Conservation (phyloP, 495 filamentous ascomycete genomes). For the Aspergillus mulundensis region DNA sequence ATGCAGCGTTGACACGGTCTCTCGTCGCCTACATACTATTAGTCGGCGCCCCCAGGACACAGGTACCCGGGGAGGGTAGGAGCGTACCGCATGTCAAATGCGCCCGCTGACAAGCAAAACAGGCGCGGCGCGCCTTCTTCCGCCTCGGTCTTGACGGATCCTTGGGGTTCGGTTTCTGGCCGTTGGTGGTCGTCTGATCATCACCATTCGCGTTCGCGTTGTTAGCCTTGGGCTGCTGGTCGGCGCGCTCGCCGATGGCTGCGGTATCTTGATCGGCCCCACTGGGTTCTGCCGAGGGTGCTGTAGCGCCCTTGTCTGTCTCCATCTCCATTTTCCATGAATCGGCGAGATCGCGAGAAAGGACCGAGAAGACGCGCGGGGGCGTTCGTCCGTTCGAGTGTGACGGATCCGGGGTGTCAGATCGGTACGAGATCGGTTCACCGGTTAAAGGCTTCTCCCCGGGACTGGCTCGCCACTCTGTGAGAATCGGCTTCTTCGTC, state of each 20-base stretch:
- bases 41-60: neutral
- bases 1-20: constrained; percentile 91
- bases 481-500: constrained; percentile 4
- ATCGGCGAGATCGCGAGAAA: constrained; percentile 10
- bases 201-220: constrained; percentile 44
- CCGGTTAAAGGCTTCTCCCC: constrained; percentile 9
- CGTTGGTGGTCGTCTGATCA: constrained; percentile 42
- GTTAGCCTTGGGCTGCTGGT: constrained; percentile 29
- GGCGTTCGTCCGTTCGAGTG: neutral
- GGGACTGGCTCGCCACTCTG: constrained; percentile 7
- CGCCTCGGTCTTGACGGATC: constrained; percentile 82
- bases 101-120: constrained; percentile 93
- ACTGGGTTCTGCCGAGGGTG: constrained; percentile 45
- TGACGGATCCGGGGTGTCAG: constrained; percentile 3
- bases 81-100: constrained; percentile 95
- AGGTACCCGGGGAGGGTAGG: constrained; percentile 4
- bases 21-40: constrained; percentile 62
- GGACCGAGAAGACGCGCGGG: neutral
- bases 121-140: constrained; percentile 94
- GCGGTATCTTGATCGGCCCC: constrained; percentile 46
- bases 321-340: constrained; percentile 50
- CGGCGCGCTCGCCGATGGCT: constrained; percentile 46
- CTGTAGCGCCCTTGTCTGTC: constrained; percentile 41
- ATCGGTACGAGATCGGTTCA: constrained; percentile 11
- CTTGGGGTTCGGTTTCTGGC: constrained; percentile 24